Conservation (phyloP, 1,284 basidiomycete species). For the Cutaneotrichosporon sp. region DNA sequence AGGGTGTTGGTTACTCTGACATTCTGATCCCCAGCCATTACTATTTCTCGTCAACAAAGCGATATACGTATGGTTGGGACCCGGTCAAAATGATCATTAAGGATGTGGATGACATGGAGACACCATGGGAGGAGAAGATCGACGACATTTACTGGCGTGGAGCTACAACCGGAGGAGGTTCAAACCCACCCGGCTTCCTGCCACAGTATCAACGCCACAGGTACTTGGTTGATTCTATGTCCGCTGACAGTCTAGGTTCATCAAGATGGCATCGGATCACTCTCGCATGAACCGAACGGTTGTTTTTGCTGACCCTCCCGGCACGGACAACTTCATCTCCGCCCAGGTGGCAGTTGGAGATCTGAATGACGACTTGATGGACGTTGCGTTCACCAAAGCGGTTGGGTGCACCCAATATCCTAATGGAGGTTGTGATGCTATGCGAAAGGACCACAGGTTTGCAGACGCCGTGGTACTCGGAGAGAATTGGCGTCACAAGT, state of each 20-base stretch:
- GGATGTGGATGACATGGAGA: constrained; percentile 71
- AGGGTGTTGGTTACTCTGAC: constrained; percentile 73
- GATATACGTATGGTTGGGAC: constrained; percentile 89
- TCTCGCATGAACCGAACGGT: constrained; percentile 60
- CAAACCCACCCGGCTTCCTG: constrained; percentile 74
- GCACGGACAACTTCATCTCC: constrained; percentile 56
- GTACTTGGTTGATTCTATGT: constrained; percentile 45
- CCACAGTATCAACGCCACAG: constrained; percentile 82
- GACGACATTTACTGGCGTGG: constrained; percentile 60
- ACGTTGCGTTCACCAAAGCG: constrained; percentile 77
- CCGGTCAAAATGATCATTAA: constrained; percentile 62
- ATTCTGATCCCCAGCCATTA: constrained; percentile 91
- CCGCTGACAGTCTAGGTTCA: constrained; percentile 54
- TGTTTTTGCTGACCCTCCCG: constrained; percentile 67
- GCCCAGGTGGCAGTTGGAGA: constrained; percentile 58
- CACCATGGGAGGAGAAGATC: constrained; percentile 58
- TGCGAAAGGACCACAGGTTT: constrained; percentile 66
- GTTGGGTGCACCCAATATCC: constrained; percentile 66
- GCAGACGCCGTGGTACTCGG: constrained; percentile 72
- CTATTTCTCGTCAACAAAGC: constrained; percentile 73
- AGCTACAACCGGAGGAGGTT: constrained; percentile 86
- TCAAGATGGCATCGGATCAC: constrained; percentile 67
- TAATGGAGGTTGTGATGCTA: constrained; percentile 64
- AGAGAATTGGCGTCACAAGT: constrained; percentile 86
- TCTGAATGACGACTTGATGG: constrained; percentile 78